Evolutionary conservation across 2,329 filamentous ascomycete species (phyloP).

Genomic region (Phaeomoniella chlamydospora): DNA sequence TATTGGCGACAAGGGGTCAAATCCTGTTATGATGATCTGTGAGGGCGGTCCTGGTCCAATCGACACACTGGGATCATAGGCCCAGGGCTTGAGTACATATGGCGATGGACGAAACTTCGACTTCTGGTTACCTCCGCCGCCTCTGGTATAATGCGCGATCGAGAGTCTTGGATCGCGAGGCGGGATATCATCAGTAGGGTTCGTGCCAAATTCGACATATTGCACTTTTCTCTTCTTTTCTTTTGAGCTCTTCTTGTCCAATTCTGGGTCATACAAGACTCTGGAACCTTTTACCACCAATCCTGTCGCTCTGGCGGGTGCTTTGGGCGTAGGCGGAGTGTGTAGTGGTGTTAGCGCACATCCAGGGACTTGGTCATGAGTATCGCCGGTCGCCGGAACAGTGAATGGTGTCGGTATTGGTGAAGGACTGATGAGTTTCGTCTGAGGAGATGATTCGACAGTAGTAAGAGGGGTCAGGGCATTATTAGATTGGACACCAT

Average conservation of each 20-base stretch:
- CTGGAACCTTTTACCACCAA: conserved; percentile 42
- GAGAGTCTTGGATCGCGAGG: conserved; percentile 70
- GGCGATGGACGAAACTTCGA: conserved; percentile 56
- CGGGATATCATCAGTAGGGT: conserved; percentile 62
- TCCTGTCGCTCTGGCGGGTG: conserved; percentile 33
- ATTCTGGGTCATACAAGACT: conserved; percentile 48
- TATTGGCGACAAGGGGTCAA: conserved; percentile 50
- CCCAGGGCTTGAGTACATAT: conserved; percentile 71
- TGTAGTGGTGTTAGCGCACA: conserved; percentile 22
- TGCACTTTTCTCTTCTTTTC: conserved; percentile 39
- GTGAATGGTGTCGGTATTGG: conserved; percentile 7
- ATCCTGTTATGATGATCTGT: conserved; percentile 88
- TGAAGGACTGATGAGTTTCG: conserved; percentile 40
- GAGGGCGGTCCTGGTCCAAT: conserved; percentile 70
- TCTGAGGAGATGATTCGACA: conserved; percentile 47
- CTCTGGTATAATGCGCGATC: conserved; percentile 46
- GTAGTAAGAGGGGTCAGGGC: conserved; percentile 52
- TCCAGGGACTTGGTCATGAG: background rate
- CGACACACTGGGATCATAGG: conserved; percentile 69
- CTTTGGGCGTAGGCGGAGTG: conserved; percentile 29
- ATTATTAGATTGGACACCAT: conserved; percentile 33
- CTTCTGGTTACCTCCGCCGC: conserved; percentile 51
- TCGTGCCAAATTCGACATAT: conserved; percentile 36
- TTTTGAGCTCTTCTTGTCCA: conserved; percentile 42
- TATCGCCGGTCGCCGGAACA: background rate